Evolutionary conservation across 225 moss, liverwort and hornwort genomes (phyloP).

Genomic region (Pseudoscleropodium purum): DNA sequence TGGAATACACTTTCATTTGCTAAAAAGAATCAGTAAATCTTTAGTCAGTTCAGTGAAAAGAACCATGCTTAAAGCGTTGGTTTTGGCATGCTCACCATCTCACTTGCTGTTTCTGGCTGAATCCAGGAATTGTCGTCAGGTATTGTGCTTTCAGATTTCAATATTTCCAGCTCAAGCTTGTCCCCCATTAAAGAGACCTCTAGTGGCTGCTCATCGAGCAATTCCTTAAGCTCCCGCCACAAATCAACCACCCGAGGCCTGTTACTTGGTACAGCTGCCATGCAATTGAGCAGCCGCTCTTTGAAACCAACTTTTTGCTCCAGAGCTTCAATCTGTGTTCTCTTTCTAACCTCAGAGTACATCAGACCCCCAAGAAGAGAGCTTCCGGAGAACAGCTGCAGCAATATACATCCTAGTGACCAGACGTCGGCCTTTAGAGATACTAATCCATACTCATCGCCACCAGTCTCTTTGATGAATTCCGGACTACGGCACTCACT

Average conservation of each 20-base stretch:
- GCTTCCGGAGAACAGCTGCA: constrained; percentile 45
- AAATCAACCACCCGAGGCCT: constrained; percentile 49
- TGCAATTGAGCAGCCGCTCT: constrained; percentile 48
- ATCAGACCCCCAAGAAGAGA: constrained; percentile 10
- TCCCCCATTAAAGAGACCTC: not conserved
- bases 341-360: constrained; percentile 10
- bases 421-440: constrained; percentile 62
- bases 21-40: not conserved
- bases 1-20: not conserved
- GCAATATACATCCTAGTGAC: constrained; percentile 61
- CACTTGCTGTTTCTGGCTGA: not conserved
- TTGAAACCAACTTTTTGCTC: constrained; percentile 7
- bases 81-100: not conserved
- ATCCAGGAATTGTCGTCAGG: not conserved
- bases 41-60: not conserved
- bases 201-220: constrained; percentile 27
- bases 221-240: constrained; percentile 38
- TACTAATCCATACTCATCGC: not conserved
- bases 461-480: constrained; percentile 5
- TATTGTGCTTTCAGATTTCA: not conserved
- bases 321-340: constrained; percentile 1
- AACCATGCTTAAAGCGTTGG: not conserved
- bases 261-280: constrained; percentile 30
- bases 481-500: constrained; percentile 58
- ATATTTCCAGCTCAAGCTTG: constrained; percentile 5